Evolutionary conservation across 1,284 basidiomycete species (phyloP).

Genomic region (Testicularia cyperi): DNA sequence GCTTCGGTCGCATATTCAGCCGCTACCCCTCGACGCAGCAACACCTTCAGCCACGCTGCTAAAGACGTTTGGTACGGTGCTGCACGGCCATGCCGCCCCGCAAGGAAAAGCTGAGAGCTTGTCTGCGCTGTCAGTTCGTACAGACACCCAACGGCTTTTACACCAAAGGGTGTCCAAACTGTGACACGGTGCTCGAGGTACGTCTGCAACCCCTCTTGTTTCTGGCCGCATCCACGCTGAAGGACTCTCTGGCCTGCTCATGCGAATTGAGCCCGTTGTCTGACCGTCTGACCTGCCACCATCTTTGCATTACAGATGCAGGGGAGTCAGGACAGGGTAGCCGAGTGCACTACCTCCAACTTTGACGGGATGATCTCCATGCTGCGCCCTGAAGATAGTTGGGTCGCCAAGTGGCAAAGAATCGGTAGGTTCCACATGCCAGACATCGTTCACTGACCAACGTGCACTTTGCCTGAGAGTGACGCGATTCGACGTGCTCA

Average conservation of each 20-base stretch:
- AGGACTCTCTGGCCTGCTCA: neutral
- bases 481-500: no score
- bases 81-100: conserved; percentile 37
- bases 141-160: conserved; percentile 82
- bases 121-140: conserved; percentile 86
- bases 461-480: no score
- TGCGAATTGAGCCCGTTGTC: no score
- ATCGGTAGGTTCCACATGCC: conserved; percentile 46
- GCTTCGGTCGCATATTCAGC: no score
- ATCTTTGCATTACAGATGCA: conserved; percentile 86
- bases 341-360: conserved; percentile 85
- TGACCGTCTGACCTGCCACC: no score
- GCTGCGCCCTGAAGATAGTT: conserved; percentile 83
- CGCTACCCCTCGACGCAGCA: no score
- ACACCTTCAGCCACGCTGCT: no score
- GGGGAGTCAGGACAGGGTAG: conserved; percentile 78
- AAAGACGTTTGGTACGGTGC: no score
- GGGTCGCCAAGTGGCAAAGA: conserved; percentile 71
- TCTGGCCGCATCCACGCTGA: neutral
- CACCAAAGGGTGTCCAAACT: conserved; percentile 88
- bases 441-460: no score
- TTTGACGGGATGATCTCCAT: conserved; percentile 92
- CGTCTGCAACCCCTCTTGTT: conserved; percentile 21
- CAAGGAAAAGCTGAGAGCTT: conserved; percentile 73
- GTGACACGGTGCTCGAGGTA: conserved; percentile 91